phyloP scores from a whole-genome alignment of 768 basidiomycete species.

The Macrolepiota albuminosa region DNA sequence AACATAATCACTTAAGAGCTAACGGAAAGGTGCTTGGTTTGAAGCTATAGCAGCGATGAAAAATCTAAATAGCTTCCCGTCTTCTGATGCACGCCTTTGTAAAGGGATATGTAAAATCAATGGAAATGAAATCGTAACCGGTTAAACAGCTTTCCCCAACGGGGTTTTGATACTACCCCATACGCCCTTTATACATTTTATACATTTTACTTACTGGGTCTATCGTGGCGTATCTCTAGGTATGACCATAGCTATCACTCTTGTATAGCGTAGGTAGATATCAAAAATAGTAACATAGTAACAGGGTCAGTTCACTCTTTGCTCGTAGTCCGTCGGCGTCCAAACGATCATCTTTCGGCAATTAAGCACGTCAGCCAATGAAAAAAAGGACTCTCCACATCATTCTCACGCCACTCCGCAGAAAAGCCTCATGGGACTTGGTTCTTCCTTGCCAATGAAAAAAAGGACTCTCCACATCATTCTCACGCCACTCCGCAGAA shows the following conservation, averaged over 20 bases:
- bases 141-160: no score
- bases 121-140: neutral
- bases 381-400: slow-evolving; percentile 13
- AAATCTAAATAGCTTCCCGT: neutral
- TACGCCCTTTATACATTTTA: no score
- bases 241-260: no score
- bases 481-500: slow-evolving; percentile 17
- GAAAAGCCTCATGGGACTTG: slow-evolving; percentile 16
- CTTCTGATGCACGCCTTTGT: neutral
- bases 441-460: slow-evolving; percentile 11
- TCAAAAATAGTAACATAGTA: no score
- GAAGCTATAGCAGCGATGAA: no score
- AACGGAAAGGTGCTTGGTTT: neutral
- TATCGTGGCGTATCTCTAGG: no score
- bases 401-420: slow-evolving; percentile 15
- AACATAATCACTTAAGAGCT: neutral
- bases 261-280: no score
- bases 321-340: neutral
- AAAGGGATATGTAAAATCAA: neutral
- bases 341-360: neutral
- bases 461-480: slow-evolving; percentile 10
- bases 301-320: no score
- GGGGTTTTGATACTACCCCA: no score
- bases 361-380: slow-evolving; percentile 12
- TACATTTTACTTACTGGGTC: no score